Evolutionary conservation across 2,329 filamentous ascomycete genomes (phyloP).

Genomic region (Colletotrichum karsti): DNA sequence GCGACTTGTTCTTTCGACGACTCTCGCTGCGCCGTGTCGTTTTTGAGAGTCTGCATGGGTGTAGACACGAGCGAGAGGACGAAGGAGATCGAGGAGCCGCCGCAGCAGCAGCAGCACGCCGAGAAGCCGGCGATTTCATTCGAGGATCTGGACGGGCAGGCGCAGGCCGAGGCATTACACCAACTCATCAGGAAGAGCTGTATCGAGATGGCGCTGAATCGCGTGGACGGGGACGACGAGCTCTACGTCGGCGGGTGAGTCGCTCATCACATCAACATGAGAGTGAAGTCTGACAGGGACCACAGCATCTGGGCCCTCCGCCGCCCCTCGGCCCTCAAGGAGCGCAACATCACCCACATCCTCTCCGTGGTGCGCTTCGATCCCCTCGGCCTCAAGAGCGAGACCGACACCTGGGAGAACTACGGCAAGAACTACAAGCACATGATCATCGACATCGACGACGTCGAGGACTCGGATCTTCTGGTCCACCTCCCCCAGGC

Average conservation of each 20-base stretch:
- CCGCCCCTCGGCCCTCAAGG: conserved; percentile 73
- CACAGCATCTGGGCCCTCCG: conserved; percentile 81
- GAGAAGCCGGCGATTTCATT: neutral
- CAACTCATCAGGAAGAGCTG: conserved; percentile 38
- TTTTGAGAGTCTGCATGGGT: too few species aligned
- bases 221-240: conserved; percentile 50
- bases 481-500: conserved; percentile 81
- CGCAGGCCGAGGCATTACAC: neutral
- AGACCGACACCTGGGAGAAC: conserved; percentile 59
- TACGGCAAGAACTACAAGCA: conserved; percentile 72
- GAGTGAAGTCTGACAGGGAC: neutral
- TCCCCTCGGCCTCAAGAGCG: conserved; percentile 53
- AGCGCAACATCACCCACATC: conserved; percentile 86
- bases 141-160: neutral
- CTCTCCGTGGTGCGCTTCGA: conserved; percentile 79
- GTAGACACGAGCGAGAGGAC: neutral
- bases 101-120: neutral
- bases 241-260: conserved; percentile 51
- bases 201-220: conserved; percentile 50
- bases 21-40: too few species aligned
- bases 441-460: conserved; percentile 85
- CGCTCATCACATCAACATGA: neutral
- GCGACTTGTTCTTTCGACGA: too few species aligned
- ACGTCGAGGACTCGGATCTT: conserved; percentile 89
- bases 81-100: neutral